A percentile compares a stretch with the other conserved stretches of the same genome.
Evolutionary conservation across 352 stramenopile species (phyloP).

Genomic region (Pythium plurisporium): DNA sequence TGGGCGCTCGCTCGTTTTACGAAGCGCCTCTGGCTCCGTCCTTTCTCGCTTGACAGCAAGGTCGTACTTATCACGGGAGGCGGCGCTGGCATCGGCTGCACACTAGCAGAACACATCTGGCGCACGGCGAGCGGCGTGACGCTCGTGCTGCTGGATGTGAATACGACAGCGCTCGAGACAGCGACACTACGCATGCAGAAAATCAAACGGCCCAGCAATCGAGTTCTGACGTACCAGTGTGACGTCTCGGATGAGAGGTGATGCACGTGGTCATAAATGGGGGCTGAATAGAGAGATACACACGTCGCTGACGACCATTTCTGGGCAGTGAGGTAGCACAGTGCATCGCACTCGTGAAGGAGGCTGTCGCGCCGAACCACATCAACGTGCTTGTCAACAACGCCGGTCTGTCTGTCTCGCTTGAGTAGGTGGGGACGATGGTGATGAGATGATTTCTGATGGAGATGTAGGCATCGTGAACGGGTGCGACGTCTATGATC

Average conservation of each 20-base stretch:
- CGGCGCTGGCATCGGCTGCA: conserved; percentile 44
- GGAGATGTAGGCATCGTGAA: conserved; percentile 31
- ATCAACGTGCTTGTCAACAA: conserved; percentile 34
- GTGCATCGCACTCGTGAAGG: conserved; percentile 13
- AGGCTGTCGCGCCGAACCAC: conserved; percentile 6
- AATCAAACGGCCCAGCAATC: not conserved
- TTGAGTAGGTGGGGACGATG: not conserved
- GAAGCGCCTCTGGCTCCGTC: conserved; percentile 32
- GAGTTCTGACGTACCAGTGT: conserved; percentile 19
- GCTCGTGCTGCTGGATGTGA: conserved; percentile 58
- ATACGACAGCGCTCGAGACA: conserved; percentile 28
- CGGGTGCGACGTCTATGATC: conserved; percentile 14
- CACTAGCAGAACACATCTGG: conserved; percentile 33
- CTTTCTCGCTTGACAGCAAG: conserved; percentile 46
- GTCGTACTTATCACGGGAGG: conserved; percentile 67
- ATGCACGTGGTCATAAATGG: not conserved
- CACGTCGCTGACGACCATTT: not conserved
- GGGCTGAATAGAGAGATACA: not conserved
- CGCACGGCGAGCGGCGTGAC: conserved; percentile 28
- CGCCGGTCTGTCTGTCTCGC: conserved; percentile 3
- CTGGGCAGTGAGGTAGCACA: conserved; percentile 12
- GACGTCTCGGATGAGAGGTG: conserved; percentile 24
- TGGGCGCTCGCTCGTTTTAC: conserved; percentile 34
- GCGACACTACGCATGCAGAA: conserved; percentile 20
- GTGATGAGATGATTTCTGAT: no score